phyloP scores from a whole-genome alignment of 2,329 filamentous ascomycete genomes.

The Aspergillus floridensis region DNA sequence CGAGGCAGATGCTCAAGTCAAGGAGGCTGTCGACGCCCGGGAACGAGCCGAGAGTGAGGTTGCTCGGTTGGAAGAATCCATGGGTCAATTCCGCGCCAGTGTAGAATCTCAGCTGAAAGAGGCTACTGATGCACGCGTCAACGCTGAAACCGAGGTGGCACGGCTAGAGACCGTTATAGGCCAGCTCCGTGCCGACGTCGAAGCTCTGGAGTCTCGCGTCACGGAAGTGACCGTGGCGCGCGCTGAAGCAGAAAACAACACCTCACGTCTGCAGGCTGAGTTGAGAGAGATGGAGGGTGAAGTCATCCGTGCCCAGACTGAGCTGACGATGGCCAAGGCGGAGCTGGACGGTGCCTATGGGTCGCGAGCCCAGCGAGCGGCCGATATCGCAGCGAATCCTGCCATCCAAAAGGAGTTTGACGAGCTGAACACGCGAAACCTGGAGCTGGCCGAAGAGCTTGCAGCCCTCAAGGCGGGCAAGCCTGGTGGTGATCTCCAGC shows the following conservation, averaged over 20 bases:
- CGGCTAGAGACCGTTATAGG: conserved; percentile 27
- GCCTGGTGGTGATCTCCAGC: conserved; percentile 40
- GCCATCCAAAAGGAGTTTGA: conserved; percentile 61
- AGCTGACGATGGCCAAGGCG: conserved; percentile 85
- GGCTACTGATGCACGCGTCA: conserved; percentile 18
- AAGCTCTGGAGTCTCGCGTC: conserved; percentile 32
- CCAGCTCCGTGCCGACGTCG: conserved; percentile 33
- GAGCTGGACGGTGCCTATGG: conserved; percentile 96
- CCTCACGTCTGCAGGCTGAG: conserved; percentile 48
- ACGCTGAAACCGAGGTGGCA: conserved; percentile 22
- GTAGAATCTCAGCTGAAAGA: conserved; percentile 19
- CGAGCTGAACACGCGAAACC: conserved; percentile 50
- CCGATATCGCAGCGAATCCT: conserved; percentile 60
- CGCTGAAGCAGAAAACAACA: conserved; percentile 36
- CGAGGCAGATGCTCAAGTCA: conserved; percentile 21
- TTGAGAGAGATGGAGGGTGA: conserved; percentile 58
- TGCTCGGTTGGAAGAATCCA: conserved; percentile 18
- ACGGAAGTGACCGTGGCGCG: conserved; percentile 29
- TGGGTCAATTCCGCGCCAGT: conserved; percentile 28
- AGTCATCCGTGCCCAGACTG: conserved; percentile 64
- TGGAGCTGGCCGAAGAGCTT: conserved; percentile 48
- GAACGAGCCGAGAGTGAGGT: conserved; percentile 18
- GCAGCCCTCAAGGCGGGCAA: conserved; percentile 41
- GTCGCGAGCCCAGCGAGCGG: conserved; percentile 64
- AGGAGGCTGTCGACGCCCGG: conserved; percentile 19